Evolutionary conservation across 176 grass and related monocot species (phyloP).

Genomic region (Musa troglodytarum): DNA sequence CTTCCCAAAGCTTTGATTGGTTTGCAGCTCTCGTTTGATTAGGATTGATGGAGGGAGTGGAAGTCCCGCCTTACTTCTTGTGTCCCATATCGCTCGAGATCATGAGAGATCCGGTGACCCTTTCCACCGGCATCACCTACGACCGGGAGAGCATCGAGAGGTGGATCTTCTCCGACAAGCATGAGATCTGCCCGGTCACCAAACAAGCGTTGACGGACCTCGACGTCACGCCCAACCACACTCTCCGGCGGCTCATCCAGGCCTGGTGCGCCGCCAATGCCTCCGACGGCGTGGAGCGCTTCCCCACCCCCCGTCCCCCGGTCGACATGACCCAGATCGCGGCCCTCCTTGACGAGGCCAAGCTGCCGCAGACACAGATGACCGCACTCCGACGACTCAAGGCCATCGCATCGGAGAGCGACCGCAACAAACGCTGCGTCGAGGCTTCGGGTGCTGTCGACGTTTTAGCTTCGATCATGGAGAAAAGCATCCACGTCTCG

Average conservation of each 20-base stretch:
- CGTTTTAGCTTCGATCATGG: constrained; percentile 43
- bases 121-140: constrained; percentile 87
- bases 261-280: constrained; percentile 5
- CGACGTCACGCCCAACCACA: constrained; percentile 58
- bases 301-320: neutral
- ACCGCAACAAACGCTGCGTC: constrained; percentile 63
- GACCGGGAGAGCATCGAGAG: constrained; percentile 77
- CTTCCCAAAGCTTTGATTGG: neutral
- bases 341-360: neutral
- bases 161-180: constrained; percentile 69
- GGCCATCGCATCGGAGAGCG: constrained; percentile 44
- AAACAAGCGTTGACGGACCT: constrained; percentile 33
- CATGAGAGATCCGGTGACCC: constrained; percentile 82
- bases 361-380: neutral
- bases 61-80: constrained; percentile 67
- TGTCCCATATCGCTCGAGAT: constrained; percentile 79
- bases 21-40: neutral
- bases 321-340: constrained; percentile 31
- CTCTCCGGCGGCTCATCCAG: constrained; percentile 45
- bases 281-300: constrained; percentile 38
- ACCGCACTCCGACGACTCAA: constrained; percentile 39
- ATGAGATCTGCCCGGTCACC: constrained; percentile 44
- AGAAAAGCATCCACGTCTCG: neutral
- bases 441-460: constrained; percentile 36
- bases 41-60: constrained; percentile 18